A percentile compares a stretch with the other conserved stretches of the same genome.
Conservation (phyloP, 2,329 filamentous ascomycete species). For the Cryphonectria nitschkei region DNA sequence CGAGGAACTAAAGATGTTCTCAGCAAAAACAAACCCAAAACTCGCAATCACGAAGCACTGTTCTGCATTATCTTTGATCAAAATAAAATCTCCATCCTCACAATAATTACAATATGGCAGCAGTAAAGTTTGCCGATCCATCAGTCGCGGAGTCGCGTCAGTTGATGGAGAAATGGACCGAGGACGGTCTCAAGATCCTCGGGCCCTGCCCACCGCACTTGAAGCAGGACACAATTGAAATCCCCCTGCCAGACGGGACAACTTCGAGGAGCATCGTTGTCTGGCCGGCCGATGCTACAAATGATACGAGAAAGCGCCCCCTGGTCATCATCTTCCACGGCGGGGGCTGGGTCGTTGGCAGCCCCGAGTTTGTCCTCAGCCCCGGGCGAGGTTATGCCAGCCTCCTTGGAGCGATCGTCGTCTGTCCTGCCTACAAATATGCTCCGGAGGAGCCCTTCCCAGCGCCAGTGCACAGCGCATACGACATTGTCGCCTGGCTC, state of each 20-base stretch:
- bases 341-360: slow-evolving; percentile 13
- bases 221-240: slow-evolving; percentile 5
- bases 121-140: no score
- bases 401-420: slow-evolving; percentile 23
- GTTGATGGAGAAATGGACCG: background rate
- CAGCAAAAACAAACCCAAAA: background rate
- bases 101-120: background rate
- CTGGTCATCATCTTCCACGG: slow-evolving; percentile 18
- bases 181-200: slow-evolving; percentile 11
- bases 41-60: background rate
- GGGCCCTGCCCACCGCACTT: slow-evolving; percentile 12
- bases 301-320: background rate
- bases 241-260: slow-evolving; percentile 13
- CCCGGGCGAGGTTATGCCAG: slow-evolving; percentile 21
- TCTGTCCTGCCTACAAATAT: slow-evolving; percentile 23
- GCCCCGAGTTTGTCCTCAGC: slow-evolving; percentile 12
- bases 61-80: background rate
- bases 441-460: slow-evolving; percentile 26
- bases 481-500: slow-evolving; percentile 21
- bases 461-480: slow-evolving; percentile 23
- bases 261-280: slow-evolving; percentile 14
- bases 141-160: background rate
- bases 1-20: background rate
- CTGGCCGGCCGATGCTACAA: background rate
- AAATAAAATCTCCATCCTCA: background rate